Base-by-base conservation (phyloP, 2,329 filamentous ascomycete genomes). In the Madurella fahalii region DNA sequence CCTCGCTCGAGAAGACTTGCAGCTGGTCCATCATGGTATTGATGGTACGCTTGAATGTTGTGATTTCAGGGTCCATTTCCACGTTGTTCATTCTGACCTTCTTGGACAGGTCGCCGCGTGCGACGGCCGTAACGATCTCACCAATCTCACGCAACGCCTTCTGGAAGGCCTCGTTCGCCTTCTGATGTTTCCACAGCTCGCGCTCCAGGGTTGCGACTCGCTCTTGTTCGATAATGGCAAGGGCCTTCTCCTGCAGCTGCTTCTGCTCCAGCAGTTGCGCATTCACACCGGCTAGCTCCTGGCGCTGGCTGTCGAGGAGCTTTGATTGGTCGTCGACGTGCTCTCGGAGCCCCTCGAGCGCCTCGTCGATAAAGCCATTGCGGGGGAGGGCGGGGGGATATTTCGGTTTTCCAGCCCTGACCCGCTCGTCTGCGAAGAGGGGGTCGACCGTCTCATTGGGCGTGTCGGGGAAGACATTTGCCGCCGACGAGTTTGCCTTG, bases 11-110 rank as follows among this genome's bases (percentile, higher is more conserved):
- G 72, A 97, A 97, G 57, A 95, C 89, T 69, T 96, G 92, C 56
- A 97, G 80, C 72, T 96, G 93, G 69, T 97, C 93, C 84, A 97
- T 95, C 93, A 97, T 97, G 63, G 89, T 95, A 71, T 97, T 97
- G 76, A 97, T 97, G 58, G 93, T 96, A 65, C 90, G 86, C 75
- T 97, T 97, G 78, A 97, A 97, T 9, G 90, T 92, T 30, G 91
- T 94, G 67, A 97, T 97, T 78, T 97, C 93, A 30, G 92, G 91
- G 78, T 97, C 93, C 87, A 96, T 94, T 75, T 97, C 93, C 62
- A 95, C 87, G 4, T 89, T 89, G 69, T 96, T 94, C 71, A 97
- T 95, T 66, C 93, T 84, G 60, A 96, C 93, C 74, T 96, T 95
- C 79, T 96, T 96, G 71, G 91, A 96, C 58, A 97, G 79, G 69